Evolutionary conservation across 2,329 filamentous ascomycete species (phyloP).

Genomic region (Teratosphaeria destructans): DNA sequence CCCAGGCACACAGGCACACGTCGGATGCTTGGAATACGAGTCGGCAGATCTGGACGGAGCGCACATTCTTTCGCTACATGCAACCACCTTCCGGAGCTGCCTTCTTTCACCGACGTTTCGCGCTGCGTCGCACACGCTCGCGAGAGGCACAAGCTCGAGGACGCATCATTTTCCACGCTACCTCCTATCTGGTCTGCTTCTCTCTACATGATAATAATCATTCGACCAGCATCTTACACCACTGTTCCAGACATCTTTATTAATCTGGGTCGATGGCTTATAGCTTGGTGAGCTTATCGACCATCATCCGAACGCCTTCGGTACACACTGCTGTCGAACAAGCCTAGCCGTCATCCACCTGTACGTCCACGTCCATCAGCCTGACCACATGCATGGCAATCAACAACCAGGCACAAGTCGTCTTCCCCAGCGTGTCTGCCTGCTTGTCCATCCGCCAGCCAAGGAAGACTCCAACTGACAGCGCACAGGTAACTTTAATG

Average conservation of each 20-base stretch:
- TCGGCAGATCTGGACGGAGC: neutral
- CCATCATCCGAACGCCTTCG: constrained; percentile 1
- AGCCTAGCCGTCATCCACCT: constrained; percentile 3
- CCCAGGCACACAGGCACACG: neutral
- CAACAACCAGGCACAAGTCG: neutral
- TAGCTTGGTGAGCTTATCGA: neutral
- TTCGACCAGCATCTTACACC: neutral
- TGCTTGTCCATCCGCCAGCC: neutral
- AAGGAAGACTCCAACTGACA: neutral
- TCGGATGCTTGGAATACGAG: neutral
- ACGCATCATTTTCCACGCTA: neutral
- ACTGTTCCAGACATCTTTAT: neutral
- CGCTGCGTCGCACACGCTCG: neutral
- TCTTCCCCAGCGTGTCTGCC: neutral
- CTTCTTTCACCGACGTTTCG: neutral
- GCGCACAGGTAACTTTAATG: neutral
- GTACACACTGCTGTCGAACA: neutral
- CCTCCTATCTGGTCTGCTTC: neutral
- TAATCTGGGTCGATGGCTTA: neutral
- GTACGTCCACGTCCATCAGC: neutral
- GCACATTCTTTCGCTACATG: neutral
- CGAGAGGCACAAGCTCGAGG: neutral
- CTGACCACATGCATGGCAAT: neutral
- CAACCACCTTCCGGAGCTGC: neutral
- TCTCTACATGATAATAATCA: neutral